Evolutionary conservation across 192 early-diverging fungal genomes (phyloP), one percentile per base, ranked within the genome.

Genomic region (Endogone sp.): DNA sequence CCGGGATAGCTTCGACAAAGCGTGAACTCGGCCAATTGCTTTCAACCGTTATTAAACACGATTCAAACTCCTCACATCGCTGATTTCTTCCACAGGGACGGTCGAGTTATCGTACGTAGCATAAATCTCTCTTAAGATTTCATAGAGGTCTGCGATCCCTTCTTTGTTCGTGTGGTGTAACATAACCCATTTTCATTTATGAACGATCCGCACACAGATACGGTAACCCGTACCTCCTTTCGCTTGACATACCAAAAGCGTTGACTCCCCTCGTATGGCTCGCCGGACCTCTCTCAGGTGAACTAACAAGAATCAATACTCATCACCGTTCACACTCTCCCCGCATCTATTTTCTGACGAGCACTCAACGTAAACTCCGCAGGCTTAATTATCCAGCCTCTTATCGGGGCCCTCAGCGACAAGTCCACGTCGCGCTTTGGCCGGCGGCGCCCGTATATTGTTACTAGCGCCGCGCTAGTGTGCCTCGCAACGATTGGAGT

Each of bases 381-480:
- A 63, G 89, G 90, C 0, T 74, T 92, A 16, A 65, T 87, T 32
- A 78, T 91, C 20, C 90, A 91, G 70, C 88, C 91, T 28, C 76
- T 95, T 49, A 88, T 95, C 11, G 95, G 95, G 10, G 90, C 88
- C 3, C 85, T 93, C 56, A 93, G 91, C 76, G 95, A 98, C 77
- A 75, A 78, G 49, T 85, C 85, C 69, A 91, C 87, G 20, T 86
- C 83, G 29, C 73, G 76, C 21, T 64, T 90, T n/a, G 95, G 95
- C 23, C 86, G 90, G 25, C 83, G 95, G 56, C 82, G 95, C 59
- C 95, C 94, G 1, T 96, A 90, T 75, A 94, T 97, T 56, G 71
- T 95, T 22, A 80, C 78, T 23, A 85, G 92, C 3, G 89, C 87
- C 4, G 31, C 79, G 2, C 65, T 89, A 27, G 86, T 91, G 6